Evolutionary conservation across 805 yeast genomes (phyloP).

Genomic region (Huiozyma sinensis): DNA sequence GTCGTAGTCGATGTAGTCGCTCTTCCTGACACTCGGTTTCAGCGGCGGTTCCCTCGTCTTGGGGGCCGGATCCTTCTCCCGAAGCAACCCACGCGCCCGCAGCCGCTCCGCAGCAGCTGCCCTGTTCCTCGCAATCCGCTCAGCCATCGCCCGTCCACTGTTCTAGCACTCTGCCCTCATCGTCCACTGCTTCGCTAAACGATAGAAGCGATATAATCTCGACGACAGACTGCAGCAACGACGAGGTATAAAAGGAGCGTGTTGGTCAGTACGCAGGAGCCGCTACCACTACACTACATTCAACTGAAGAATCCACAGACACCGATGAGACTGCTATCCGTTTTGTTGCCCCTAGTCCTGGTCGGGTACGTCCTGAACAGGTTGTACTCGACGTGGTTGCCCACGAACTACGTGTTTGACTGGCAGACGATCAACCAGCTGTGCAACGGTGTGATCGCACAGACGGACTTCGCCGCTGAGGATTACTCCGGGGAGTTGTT

Average conservation of each 20-base stretch:
- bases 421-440: constrained; percentile 46
- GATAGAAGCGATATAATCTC: too few relatives aligned
- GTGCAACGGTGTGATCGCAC: constrained; percentile 42
- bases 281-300: neutral
- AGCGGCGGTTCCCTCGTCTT: constrained; percentile 14
- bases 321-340: neutral
- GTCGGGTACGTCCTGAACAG: constrained; percentile 16
- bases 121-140: constrained; percentile 46
- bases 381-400: constrained; percentile 54
- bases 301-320: neutral
- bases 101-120: constrained; percentile 50
- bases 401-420: constrained; percentile 62
- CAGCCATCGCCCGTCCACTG: constrained; percentile 7
- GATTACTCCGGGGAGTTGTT: constrained; percentile 45
- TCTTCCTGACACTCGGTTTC: constrained; percentile 40
- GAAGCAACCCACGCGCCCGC: constrained; percentile 33
- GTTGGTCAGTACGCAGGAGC: neutral
- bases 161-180: constrained; percentile 21
- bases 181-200: neutral
- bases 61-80: constrained; percentile 12
- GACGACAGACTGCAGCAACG: neutral
- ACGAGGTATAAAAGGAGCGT: neutral
- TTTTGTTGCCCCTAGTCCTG: constrained; percentile 1
- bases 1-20: constrained; percentile 75
- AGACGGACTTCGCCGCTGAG: constrained; percentile 33